phyloP scores from a whole-genome alignment of 345 rosid genomes.

The Camelina hispida region DNA sequence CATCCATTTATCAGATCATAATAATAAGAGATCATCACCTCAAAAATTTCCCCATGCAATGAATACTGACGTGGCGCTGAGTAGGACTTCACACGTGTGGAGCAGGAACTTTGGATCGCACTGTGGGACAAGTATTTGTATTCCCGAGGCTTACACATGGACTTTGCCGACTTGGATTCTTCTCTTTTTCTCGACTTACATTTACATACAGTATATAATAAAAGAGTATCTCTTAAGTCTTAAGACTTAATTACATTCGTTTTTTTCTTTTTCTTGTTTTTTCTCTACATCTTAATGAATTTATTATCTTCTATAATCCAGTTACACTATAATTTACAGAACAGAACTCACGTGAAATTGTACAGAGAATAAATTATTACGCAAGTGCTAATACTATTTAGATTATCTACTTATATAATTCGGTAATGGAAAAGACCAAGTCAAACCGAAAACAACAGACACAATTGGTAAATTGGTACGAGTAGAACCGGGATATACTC shows the following conservation, averaged over 20 bases:
- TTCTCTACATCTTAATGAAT: not conserved
- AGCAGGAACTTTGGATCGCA: conserved; percentile 32
- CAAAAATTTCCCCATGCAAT: conserved; percentile 25
- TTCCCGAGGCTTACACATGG: conserved; percentile 42
- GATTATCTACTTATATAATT: no score
- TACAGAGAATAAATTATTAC: no score
- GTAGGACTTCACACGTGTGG: conserved; percentile 43
- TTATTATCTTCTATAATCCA: not conserved
- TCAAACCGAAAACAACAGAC: not conserved
- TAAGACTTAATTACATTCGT: conserved; percentile 6
- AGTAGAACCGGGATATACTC: conserved; percentile 16
- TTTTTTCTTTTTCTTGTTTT: not conserved
- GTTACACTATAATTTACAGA: not conserved
- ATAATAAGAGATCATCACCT: not conserved
- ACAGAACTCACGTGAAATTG: not conserved
- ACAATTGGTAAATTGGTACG: conserved; percentile 21
- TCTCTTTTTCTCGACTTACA: conserved; percentile 31
- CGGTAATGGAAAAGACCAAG: no score
- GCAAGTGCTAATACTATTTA: no score
- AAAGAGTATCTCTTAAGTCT: conserved; percentile 15
- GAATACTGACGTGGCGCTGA: conserved; percentile 37
- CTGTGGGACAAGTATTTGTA: conserved; percentile 39
- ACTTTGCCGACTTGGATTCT: conserved; percentile 44
- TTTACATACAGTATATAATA: not conserved
- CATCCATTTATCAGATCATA: not conserved